Evolutionary conservation across 2,329 filamentous ascomycete genomes (phyloP), one percentile per base, ranked within the genome.

Genomic region (Talaromyces pinophilus): DNA sequence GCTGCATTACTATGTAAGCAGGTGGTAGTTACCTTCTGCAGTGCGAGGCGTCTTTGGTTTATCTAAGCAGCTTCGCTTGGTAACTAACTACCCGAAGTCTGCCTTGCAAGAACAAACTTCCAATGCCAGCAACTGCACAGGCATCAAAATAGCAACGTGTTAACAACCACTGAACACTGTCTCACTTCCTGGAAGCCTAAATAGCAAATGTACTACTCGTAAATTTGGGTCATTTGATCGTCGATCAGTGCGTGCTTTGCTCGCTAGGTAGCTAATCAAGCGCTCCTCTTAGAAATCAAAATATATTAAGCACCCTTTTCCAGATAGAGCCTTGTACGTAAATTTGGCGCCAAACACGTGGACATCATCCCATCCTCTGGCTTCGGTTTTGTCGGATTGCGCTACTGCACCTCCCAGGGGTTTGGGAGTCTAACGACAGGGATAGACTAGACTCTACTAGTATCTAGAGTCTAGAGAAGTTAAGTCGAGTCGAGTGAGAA

Each of bases 321-420:
- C 50, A 54, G 50, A 54, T 30, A 54, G 28, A 33, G 46, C 3
- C 15, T 54, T 33, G 54, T 57, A 57, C 54, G 33, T 38, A 57
- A 15, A 57, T 13, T 22, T 38, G 54, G 54, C 52, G 52, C 33
- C 42, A 48, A 61, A 65, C 63, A 65, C 63, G 63, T 65, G 63
- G 63, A 54, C 63, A 54, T 28, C 63, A 57, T 40, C n/a, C 15
- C 57, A 17, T 61, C 57, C 55, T 65, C 63, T 60, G 30, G 44
- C 63, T 25, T 17, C 19, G 33, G 22, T 44, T 44, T 35, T 10
- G 4, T 54, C 33, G 55, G 63, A 65, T 48, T 25, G 59, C 25
- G 25, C 63, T 64, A 64, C 57, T 61, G 63, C 63, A 61, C 38
- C 33, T 61, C 44, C 63, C 55, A 65, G 57, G 63, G 63, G 57